Evolutionary conservation across 1,284 basidiomycete species (phyloP), one percentile per base, ranked within the genome.

Genomic region (Moniliophthora roreri): DNA sequence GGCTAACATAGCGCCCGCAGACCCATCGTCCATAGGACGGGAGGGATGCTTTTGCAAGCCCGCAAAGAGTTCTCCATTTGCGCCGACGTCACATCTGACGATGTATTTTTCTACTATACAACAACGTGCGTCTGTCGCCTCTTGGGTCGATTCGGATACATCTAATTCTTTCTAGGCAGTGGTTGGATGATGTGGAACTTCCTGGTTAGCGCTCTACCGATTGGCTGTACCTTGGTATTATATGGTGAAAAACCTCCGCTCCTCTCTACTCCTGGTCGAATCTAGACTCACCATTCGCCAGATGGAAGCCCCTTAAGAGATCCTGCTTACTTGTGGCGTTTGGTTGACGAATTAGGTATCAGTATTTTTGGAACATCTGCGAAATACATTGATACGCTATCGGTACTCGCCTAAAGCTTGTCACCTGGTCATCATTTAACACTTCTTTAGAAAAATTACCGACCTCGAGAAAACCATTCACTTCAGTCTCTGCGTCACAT

Each of bases 101-200:
- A 93, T 65, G 82, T 93, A 4, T 93, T 91, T 70, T 91, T 94
- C 68, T 92, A 91, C 67, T 93, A 93, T 64, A 91, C 91, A 1
- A 92, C 90, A 40, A 90, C 90, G 87, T 90, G 64, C 68, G 88
- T 76, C 58, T 48, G 16, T 39, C 24, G 16, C 34, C 44, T 37
- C 11, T 41, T 55, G 48, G 49, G 55, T 51, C 50, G 47, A 35
- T 38, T 9, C 21, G 21, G 10, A n/a, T 49, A 20, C 21, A 21
- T 26, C 41, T 38, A 41, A 16, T 15, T 40, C 13, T 16, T 3
- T 23, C 37, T 52, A 54, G 55, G 38, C 64, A 89, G 86, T 20
- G 87, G 87, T 52, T 91, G 89, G 89, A 90, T 91, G 87, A 90
- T 91, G 87, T 90, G 85, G 81, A 90, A 92, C 66, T 91, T 89